phyloP scores from a whole-genome alignment of 2,329 filamentous ascomycete species.

The Neoscytalidium dimidiatum region DNA sequence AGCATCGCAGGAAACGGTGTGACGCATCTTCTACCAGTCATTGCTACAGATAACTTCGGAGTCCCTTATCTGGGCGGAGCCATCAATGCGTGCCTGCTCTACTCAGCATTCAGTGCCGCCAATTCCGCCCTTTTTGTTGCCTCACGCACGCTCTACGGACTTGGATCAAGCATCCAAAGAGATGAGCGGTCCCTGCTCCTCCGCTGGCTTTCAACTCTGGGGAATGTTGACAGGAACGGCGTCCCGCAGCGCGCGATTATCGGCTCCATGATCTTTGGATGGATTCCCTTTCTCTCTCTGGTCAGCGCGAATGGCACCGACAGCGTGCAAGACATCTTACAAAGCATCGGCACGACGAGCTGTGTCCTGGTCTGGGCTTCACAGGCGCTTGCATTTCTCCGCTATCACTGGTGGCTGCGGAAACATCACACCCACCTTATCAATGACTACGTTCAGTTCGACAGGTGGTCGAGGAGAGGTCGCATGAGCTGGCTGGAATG shows the following conservation, averaged over 20 bases:
- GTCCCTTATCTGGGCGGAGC: slow-evolving; percentile 24
- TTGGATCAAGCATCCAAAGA: slow-evolving; percentile 20
- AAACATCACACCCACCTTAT: not conserved
- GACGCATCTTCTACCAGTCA: slow-evolving; percentile 1
- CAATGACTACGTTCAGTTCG: not conserved
- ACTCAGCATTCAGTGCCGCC: slow-evolving; percentile 34
- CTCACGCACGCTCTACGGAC: slow-evolving; percentile 36
- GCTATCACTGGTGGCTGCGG: slow-evolving; percentile 10
- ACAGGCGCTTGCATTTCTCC: slow-evolving; percentile 4
- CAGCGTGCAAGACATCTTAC: slow-evolving; percentile 5
- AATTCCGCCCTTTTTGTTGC: slow-evolving; percentile 39
- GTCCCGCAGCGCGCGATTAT: slow-evolving; percentile 11
- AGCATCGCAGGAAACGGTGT: not conserved
- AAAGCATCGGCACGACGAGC: slow-evolving; percentile 7
- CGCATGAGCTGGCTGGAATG: not conserved
- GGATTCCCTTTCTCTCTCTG: slow-evolving; percentile 14
- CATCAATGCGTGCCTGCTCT: slow-evolving; percentile 33
- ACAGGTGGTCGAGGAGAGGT: not conserved
- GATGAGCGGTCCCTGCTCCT: not conserved
- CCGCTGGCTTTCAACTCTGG: not conserved
- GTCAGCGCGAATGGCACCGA: not conserved
- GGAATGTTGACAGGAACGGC: not conserved
- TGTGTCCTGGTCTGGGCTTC: slow-evolving; percentile 17
- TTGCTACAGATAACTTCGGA: slow-evolving; percentile 10
- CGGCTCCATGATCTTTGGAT: slow-evolving; percentile 14